Percentiles rank a stretch among this genome's conserved stretches.
phyloP scores from a whole-genome alignment of 495 filamentous ascomycete species.

The Penicillium mononematosum region DNA sequence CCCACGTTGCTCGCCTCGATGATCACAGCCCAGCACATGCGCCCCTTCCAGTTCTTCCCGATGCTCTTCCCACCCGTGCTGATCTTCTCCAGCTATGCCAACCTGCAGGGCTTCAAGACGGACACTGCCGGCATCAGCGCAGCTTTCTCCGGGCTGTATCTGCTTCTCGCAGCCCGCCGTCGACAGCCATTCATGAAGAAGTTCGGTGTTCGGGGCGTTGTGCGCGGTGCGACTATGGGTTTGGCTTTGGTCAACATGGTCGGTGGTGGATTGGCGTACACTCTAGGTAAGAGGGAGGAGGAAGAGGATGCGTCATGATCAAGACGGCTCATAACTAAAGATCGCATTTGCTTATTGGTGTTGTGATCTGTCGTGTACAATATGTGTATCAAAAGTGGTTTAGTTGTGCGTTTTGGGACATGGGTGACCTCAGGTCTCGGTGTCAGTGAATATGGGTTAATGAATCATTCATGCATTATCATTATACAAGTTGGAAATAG shows the following conservation, averaged over 20 bases:
- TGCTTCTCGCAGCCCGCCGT: conserved; percentile 69
- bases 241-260: conserved; percentile 68
- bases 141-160: conserved; percentile 83
- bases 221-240: conserved; percentile 70
- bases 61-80: conserved; percentile 81
- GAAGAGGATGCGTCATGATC: conserved; percentile 46
- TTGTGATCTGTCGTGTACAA: conserved; percentile 18
- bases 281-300: conserved; percentile 54
- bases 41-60: conserved; percentile 71
- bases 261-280: conserved; percentile 70
- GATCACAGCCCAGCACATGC: conserved; percentile 71
- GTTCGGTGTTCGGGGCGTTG: conserved; percentile 65
- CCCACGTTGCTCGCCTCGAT: conserved; percentile 77
- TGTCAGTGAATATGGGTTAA: conserved; percentile 3
- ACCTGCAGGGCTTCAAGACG: conserved; percentile 71
- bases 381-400: conserved; percentile 14
- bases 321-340: not conserved
- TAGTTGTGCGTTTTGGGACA: not conserved
- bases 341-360: not conserved
- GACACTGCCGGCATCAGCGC: conserved; percentile 82
- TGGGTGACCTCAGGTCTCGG: not conserved
- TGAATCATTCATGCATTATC: conserved; percentile 9
- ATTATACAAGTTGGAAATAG: not conserved
- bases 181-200: conserved; percentile 58
- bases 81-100: conserved; percentile 84